Evolutionary conservation across 148 eudicot species (phyloP).

Genomic region (Rhododendron mucronatum): DNA sequence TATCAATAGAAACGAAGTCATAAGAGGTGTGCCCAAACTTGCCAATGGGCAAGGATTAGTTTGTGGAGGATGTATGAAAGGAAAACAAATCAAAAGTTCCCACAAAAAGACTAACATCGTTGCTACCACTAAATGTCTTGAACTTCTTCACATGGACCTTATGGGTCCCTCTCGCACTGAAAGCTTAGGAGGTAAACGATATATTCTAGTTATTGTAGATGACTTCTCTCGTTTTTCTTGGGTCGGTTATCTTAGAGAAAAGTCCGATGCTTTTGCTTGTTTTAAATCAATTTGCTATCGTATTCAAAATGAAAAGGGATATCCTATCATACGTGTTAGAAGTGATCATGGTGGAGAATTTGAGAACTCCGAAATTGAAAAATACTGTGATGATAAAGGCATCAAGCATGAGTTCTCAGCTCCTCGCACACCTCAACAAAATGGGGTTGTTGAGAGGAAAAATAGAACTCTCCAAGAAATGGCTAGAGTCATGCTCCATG

Average conservation of each 20-base stretch:
- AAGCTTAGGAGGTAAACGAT: neutral
- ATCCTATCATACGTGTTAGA: neutral
- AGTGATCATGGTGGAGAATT: no score
- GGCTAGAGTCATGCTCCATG: no score
- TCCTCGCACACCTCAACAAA: no score
- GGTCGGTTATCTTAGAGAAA: neutral
- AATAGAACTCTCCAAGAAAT: no score
- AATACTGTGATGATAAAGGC: no score
- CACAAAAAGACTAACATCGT: neutral
- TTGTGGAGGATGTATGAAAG: neutral
- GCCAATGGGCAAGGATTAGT: neutral
- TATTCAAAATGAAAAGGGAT: neutral
- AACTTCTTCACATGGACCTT: neutral
- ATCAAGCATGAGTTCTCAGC: no score
- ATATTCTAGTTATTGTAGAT: neutral
- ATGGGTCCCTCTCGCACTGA: neutral
- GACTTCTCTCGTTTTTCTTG: neutral
- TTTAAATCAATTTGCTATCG: neutral
- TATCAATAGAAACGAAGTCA: neutral
- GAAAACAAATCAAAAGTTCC: neutral
- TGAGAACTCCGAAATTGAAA: no score
- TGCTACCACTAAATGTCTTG: neutral
- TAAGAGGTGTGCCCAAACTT: neutral
- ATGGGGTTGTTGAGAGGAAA: no score
- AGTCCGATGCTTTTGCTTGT: neutral